Evolutionary conservation across 208 protist genomes (phyloP), one percentile per base, ranked within the genome.

Genomic region (Angomonas desouzai): DNA sequence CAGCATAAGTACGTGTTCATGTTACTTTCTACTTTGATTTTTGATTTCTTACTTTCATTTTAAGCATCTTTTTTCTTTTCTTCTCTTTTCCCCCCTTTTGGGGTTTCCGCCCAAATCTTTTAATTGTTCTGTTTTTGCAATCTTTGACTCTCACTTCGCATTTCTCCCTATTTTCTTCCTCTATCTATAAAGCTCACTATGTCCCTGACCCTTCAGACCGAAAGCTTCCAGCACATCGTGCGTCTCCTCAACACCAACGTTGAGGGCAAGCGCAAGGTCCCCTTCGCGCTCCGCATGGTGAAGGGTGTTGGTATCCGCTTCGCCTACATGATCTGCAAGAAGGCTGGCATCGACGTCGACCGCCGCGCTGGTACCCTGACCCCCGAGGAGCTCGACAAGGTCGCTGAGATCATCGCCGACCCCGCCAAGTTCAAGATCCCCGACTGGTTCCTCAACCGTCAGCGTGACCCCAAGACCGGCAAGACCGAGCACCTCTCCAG

Each of bases 171-270:
- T 63, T 55, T 30, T 43, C 53, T 74, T 74, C 27, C 34, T 68
- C 36, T 13, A 38, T 77, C 56, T 32, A 20, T 55, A 23, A 30
- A 48, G 61, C 27, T 20, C 48, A 11, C 45, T 43, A 78, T 77
- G 70, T 75, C 70, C 16, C 53, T 84, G 3, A 71, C 71, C 30
- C 70, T 94, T 29, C 74, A 88, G 60, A 67, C 77, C n/a, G 88
- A 94, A 0, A 70, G 98, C 64, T 99, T 99, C 86, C 96, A 99
- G 85, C 97, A 99, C 88, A 99, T 99, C 71, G 89, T 99, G 74
- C 98, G 99, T 99, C 88, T 99, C 45, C 89, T 99, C 70, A 99
- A 99, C 92, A 99, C 99, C 65, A 99, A 99, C 90, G 82, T 99
- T 74, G 97, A 99, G 66, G 99, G 92, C 64, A 97, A 91, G 71